Percentiles rank a stretch among this genome's conserved stretches.
Evolutionary conservation across 1,284 basidiomycete species (phyloP).

Genomic region (Rhodotorula sp.): DNA sequence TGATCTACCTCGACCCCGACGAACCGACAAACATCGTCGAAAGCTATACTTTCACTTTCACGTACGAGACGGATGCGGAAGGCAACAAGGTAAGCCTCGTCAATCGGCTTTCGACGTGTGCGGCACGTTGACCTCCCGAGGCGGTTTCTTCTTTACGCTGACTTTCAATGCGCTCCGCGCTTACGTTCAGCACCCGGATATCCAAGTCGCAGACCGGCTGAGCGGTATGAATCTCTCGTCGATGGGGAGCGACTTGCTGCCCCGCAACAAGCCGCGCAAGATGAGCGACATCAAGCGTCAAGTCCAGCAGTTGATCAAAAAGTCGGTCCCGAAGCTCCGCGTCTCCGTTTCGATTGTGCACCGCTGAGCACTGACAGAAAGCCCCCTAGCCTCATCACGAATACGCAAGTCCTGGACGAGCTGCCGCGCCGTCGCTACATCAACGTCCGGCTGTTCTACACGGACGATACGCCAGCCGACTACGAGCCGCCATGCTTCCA

Average conservation of each 20-base stretch:
- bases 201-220: conserved; percentile 38
- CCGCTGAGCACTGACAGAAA: background rate
- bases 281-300: conserved; percentile 31
- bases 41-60: conserved; percentile 41
- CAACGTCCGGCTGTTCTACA: conserved; percentile 78
- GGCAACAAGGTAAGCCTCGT: conserved; percentile 24
- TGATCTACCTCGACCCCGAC: conserved; percentile 61
- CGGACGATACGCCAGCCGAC: conserved; percentile 62
- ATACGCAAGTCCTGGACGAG: conserved; percentile 70
- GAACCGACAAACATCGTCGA: conserved; percentile 42
- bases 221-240: conserved; percentile 27
- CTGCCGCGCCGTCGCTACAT: conserved; percentile 72
- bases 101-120: background rate
- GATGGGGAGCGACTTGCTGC: background rate
- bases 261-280: conserved; percentile 10
- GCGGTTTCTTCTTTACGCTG: background rate
- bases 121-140: too few relatives aligned
- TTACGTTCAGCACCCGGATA: conserved; percentile 20
- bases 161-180: background rate
- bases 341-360: fast-evolving
- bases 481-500: conserved; percentile 39
- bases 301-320: conserved; percentile 38
- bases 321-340: conserved; percentile 7
- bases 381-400: conserved; percentile 63
- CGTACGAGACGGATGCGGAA: conserved; percentile 24